phyloP scores from a whole-genome alignment of 495 filamentous ascomycete species.

The Patellaria atrata region DNA sequence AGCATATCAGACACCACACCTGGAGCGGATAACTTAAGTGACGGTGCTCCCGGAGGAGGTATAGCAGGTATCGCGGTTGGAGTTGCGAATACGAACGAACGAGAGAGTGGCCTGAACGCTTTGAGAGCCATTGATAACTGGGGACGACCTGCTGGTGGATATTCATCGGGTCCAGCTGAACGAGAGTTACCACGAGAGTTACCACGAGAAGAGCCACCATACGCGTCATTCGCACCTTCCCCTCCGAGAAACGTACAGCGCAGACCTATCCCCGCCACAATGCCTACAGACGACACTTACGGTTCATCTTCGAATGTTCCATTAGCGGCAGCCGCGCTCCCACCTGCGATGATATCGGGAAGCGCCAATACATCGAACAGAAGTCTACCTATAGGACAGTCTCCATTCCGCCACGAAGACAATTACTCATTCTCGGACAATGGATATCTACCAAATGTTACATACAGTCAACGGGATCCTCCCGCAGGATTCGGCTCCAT shows the following conservation, averaged over 20 bases:
- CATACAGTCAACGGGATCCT: slow-evolving; percentile 38
- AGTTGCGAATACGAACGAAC: slow-evolving; percentile 55
- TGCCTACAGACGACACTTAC: too few species aligned
- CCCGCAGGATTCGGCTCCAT: slow-evolving; percentile 37
- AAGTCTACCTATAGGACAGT: slow-evolving; percentile 24
- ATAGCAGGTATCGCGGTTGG: slow-evolving; percentile 63
- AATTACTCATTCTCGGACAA: slow-evolving; percentile 32
- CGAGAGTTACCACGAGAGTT: slow-evolving; percentile 7
- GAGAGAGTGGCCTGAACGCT: slow-evolving; percentile 60
- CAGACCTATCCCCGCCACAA: too few species aligned
- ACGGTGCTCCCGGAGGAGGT: slow-evolving; percentile 50
- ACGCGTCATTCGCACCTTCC: too few species aligned
- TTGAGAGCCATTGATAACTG: slow-evolving; percentile 36
- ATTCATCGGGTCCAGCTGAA: slow-evolving; percentile 29
- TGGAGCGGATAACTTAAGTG: slow-evolving; percentile 60
- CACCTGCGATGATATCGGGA: slow-evolving; percentile 18
- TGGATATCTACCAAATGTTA: too few species aligned
- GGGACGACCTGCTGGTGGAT: slow-evolving; percentile 23
- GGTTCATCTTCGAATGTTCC: slow-evolving; percentile 10
- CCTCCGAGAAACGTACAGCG: too few species aligned
- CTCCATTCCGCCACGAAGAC: slow-evolving; percentile 22
- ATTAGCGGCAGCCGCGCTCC: slow-evolving; percentile 7
- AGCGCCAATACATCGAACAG: slow-evolving; percentile 8
- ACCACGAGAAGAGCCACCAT: slow-evolving; percentile 1
- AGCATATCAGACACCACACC: slow-evolving; percentile 46